Conservation (phyloP, 2,329 filamentous ascomycete species). For the Macrophomina tecta region DNA sequence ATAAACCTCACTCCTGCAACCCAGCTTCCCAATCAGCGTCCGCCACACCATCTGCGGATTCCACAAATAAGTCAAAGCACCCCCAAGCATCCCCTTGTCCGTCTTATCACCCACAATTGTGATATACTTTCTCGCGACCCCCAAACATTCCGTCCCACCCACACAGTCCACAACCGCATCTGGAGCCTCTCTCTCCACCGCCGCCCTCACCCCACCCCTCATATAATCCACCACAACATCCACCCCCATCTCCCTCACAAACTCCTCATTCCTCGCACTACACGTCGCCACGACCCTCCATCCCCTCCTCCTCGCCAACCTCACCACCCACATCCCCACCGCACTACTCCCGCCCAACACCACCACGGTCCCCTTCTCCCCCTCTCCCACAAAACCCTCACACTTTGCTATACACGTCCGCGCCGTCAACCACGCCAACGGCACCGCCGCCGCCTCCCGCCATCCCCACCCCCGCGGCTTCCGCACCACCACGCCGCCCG, state of each 20-base stretch:
- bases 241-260: constrained; percentile 56
- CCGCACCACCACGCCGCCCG: constrained; percentile 27
- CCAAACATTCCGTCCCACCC: constrained; percentile 56
- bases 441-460: constrained; percentile 39
- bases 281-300: constrained; percentile 57
- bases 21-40: neutral
- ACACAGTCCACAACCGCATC: constrained; percentile 58
- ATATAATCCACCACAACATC: constrained; percentile 52
- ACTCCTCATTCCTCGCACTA: constrained; percentile 53
- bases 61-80: constrained; percentile 41
- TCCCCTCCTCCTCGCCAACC: constrained; percentile 43
- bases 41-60: constrained; percentile 20
- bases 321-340: constrained; percentile 44
- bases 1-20: constrained; percentile 3
- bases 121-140: constrained; percentile 41
- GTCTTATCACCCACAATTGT: constrained; percentile 49
- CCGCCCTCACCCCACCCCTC: constrained; percentile 40
- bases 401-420: constrained; percentile 42
- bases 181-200: constrained; percentile 37
- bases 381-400: constrained; percentile 24
- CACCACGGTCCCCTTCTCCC: constrained; percentile 33
- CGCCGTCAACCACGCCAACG: constrained; percentile 48
- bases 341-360: constrained; percentile 42
- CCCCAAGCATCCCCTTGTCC: constrained; percentile 46
- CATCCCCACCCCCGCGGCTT: constrained; percentile 35